Base-by-base conservation (phyloP, 768 basidiomycete genomes). In the Hygrocybe punicea region DNA sequence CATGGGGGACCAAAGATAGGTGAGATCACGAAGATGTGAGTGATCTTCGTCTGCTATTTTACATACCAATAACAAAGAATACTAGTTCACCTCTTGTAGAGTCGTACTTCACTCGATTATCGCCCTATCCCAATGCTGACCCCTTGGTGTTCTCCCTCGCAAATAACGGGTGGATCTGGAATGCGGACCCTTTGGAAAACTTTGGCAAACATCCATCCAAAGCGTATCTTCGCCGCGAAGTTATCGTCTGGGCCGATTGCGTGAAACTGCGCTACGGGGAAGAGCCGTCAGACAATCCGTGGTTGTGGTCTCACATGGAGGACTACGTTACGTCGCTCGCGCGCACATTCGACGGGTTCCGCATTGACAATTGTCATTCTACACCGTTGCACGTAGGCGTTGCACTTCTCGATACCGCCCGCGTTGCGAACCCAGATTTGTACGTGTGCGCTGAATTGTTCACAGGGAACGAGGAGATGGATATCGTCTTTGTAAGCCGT, bases 131-230 rank as follows among this genome's bases (percentile, higher is more conserved):
- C 8, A 58, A 73, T 35, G 69, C 76, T 13, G 79, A 82, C 52
- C 80, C 78, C n/a, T 66, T 76, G 29, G 75, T 81, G 13, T 89
- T 93, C 66, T 87, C 90, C 2, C 76, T 99, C 25, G 97, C 96
- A 5, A 98, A 98, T 72, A 99, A 99, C 67, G 97, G 97, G 2
- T 99, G 97, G 97, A 93, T 99, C 62, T 99, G 97, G 96, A 76
- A 87, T 61, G 95, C 96, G 2, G 87, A 99, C 67, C 96, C 97
- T 0, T 81, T 98, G 14, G 80, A 86, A 61, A 98, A 98, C 74
- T 99, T 99, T 73, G 97, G 96, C 7, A 81, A 91, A 13, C 82
- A 84, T 24, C 89, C 89, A 0, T 98, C 96, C 21, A 97, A 95
- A 70, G 90, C 93, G 0, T 99, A 98, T 72, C 80, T 98, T 45